Evolutionary conservation across 2,329 filamentous ascomycete species (phyloP), one percentile per base, ranked within the genome.

Genomic region (Sarocladium brachiariae): DNA sequence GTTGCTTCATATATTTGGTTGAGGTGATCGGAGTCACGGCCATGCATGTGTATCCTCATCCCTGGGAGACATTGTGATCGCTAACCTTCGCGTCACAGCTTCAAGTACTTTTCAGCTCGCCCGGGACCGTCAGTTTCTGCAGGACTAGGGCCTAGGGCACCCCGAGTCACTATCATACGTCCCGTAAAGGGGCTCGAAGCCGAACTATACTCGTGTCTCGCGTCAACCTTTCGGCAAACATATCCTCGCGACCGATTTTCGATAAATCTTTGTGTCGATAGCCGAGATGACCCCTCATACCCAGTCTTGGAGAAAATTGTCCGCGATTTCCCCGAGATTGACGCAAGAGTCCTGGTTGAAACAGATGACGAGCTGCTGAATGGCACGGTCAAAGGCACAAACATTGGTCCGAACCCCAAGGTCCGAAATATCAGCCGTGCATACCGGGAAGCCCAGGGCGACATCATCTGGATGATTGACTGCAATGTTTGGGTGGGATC

Each of bases 341-440:
- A 96, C 67, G 84, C 82, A 2, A 77, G 76, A 49, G 74, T 97
- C 3, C 76, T 91, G 10, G 75, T 96, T 45, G 92, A 96, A 70
- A 80, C 87, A 47, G 86, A 95, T 53, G 90, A 96, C 63, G 27
- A 52, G 7, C 38, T 49, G 21, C 27, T 47, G 8, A 76, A 80
- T 51, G 46, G 46, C 11, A 37, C 30, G n/a, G 30, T 25, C 46
- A 21, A 49, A 27, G 30, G 30, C 10, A 18, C 46, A n/a, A 19
- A 49, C n/a, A 76, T 97, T 51, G 95, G 95, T 0, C 93, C 93
- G 1, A 99, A 99, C 62, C 93, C 93, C n/a, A 99, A 99, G 73
- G 95, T 99, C 59, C 78, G 93, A 48, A 99, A 99, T 65, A 89
- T 97, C 75, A 96, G 91, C 64, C 81, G 89, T 38, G 91, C 89